phyloP scores from a whole-genome alignment of 208 protist genomes.

The Crithidia mellificae region DNA sequence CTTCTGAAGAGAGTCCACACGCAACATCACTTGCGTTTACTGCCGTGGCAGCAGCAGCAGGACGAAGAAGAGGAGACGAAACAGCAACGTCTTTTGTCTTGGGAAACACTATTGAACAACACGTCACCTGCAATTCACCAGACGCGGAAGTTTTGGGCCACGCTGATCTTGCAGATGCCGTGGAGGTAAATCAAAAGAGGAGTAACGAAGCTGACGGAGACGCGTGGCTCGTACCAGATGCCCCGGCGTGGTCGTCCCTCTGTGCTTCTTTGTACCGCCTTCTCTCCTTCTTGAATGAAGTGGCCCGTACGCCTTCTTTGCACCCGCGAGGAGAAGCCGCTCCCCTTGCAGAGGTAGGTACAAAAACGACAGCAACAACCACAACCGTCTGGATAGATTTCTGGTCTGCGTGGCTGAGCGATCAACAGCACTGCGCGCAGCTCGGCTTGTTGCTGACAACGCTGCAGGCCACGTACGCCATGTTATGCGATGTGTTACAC shows the following conservation, averaged over 20 bases:
- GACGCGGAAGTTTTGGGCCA: too few species aligned
- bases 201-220: neutral
- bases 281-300: constrained; percentile 7
- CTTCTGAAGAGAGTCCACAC: neutral
- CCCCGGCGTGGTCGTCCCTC: constrained; percentile 7
- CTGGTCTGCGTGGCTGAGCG: neutral
- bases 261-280: constrained; percentile 22
- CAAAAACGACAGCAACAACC: neutral
- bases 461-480: neutral
- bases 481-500: too few species aligned
- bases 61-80: neutral
- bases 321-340: neutral
- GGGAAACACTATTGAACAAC: too few species aligned
- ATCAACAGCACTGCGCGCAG: neutral
- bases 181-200: too few species aligned
- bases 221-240: constrained; percentile 7
- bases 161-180: too few species aligned
- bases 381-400: constrained; percentile 11
- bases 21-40: too few species aligned
- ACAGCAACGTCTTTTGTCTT: too few species aligned
- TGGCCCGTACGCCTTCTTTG: neutral
- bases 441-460: constrained; percentile 4
- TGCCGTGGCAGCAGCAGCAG: too few species aligned
- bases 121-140: too few species aligned
- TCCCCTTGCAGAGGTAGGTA: neutral